A percentile compares a stretch with the other conserved stretches of the same genome.
phyloP scores from a whole-genome alignment of 352 stramenopile genomes.

The Phytophthora ohioensis region DNA sequence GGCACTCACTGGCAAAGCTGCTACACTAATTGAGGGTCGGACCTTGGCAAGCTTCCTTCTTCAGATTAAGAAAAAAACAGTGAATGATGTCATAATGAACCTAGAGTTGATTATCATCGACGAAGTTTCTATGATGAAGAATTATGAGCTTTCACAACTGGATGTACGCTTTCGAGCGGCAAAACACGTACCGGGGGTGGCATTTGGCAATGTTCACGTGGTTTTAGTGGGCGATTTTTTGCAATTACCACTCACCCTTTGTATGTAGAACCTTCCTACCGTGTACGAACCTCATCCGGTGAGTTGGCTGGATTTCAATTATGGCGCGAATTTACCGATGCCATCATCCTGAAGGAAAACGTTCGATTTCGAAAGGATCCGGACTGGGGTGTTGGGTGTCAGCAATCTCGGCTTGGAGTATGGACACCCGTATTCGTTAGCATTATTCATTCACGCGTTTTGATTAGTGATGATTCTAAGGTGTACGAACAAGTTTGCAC shows the following conservation, averaged over 20 bases:
- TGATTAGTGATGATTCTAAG: background rate
- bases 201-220: background rate
- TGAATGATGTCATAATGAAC: no score
- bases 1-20: background rate
- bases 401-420: background rate
- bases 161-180: no score
- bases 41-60: slow-evolving; percentile 5
- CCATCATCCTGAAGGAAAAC: background rate
- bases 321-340: background rate
- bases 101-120: no score
- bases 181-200: background rate
- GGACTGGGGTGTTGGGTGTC: slow-evolving; percentile 8
- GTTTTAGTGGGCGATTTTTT: background rate
- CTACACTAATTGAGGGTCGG: slow-evolving; percentile 3
- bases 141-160: no score
- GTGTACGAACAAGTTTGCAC: background rate
- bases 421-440: slow-evolving; percentile 3
- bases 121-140: no score
- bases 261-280: background rate
- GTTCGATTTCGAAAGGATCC: background rate
- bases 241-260: background rate
- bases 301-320: background rate
- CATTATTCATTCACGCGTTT: background rate
- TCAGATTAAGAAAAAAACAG: background rate
- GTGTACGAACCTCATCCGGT: background rate